Base-by-base conservation (phyloP, 2,329 filamentous ascomycete species). In the Apiospora marii region DNA sequence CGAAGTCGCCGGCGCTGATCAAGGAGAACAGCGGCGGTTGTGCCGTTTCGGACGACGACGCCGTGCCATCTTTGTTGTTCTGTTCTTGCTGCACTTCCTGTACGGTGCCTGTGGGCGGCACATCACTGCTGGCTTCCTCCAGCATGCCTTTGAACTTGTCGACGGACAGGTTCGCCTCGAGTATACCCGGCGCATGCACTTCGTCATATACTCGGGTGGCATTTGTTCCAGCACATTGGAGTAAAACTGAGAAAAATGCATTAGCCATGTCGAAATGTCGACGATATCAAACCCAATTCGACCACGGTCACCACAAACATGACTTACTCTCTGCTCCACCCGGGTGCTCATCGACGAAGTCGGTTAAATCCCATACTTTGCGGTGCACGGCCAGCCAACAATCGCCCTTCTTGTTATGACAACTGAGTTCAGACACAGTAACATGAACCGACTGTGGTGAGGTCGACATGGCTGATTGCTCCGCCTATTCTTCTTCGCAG, bases 1-100 rank as follows among this genome's bases (percentile, higher is more conserved):
- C 86, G 77, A 92, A 92, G 81, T 93, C 91, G 74, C 90, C 84
- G 8, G 87, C 83, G 75, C 85, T 90, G 77, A 92, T 88, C 34
- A 91, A 78, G 14, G 84, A 86, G n/a, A 86, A 81, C 16, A 91
- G 81, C 2, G 87, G 85, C 3, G 87, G 87, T 72, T 86, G 87
- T 10, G 61, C 13, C 4, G 73, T 16, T 27, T 67, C 30, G 8
- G 30, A 41, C 16, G 6, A 34, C 1, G 53, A 30, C 4, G 49
- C 4, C n/a, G 13, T 61, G 19, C 7, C 27, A 16, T 6, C 27
- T 27, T 34, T 61, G 16, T 37, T 22, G 16, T 61, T 30, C 14
- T 46, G 69, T 2, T 49, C n/a, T 24, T 67, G 27, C 27, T 61
- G 46, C 14, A 58, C 27, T 24, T 53, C 58, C 51, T 46, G 19